Conservation (phyloP, 192 early-diverging fungal genomes). For the Coemansia sp. region DNA sequence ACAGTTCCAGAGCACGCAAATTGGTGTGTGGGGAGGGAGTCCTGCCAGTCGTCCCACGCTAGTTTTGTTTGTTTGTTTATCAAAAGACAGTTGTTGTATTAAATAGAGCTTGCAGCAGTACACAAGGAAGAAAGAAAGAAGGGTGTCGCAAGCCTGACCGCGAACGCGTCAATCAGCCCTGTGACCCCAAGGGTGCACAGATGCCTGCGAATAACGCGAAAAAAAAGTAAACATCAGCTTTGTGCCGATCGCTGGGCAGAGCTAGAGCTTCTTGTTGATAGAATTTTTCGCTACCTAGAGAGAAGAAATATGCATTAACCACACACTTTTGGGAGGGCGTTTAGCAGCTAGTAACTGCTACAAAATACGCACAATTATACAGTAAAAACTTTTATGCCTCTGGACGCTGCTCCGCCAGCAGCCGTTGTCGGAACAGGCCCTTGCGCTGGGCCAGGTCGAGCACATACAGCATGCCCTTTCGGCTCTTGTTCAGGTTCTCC, state of each 20-base stretch:
- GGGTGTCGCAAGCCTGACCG: not conserved
- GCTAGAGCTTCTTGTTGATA: no score
- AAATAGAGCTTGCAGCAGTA: slow-evolving; percentile 1
- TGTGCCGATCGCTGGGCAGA: no score
- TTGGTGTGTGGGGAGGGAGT: slow-evolving; percentile 2
- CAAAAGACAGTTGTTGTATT: not conserved
- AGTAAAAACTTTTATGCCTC: slow-evolving; percentile 7
- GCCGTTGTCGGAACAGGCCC: slow-evolving; percentile 46
- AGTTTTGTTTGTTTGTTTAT: slow-evolving; percentile 4
- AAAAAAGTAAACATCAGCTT: slow-evolving; percentile 3
- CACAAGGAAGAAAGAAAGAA: not conserved
- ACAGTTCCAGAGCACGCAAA: not conserved
- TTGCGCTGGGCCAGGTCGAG: slow-evolving; percentile 52
- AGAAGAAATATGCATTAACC: not conserved
- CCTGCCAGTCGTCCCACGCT: not conserved
- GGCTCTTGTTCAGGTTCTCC: slow-evolving; percentile 60
- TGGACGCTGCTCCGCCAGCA: slow-evolving; percentile 15
- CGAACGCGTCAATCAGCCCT: slow-evolving; percentile 5
- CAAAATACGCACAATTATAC: not conserved
- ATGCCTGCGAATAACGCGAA: not conserved
- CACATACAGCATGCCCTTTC: slow-evolving; percentile 55
- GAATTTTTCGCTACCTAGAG: no score
- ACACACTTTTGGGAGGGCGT: not conserved
- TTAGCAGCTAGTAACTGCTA: not conserved
- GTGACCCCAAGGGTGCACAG: no score